Conservation (phyloP, 768 basidiomycete species). For the Pleurotus tuoliensis region DNA sequence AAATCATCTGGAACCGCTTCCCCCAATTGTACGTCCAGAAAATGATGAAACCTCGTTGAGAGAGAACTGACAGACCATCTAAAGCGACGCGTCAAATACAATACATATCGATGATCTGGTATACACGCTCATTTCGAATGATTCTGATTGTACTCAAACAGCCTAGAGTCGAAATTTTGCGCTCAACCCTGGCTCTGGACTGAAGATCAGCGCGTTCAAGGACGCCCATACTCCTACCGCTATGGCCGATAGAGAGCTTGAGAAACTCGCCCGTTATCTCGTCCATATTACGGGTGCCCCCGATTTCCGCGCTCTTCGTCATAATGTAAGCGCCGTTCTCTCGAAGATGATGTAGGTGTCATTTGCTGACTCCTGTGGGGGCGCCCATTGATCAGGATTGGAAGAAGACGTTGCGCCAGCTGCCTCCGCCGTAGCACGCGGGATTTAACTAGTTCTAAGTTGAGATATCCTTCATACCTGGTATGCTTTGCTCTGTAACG, state of each 20-base stretch:
- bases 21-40: slow-evolving; percentile 59
- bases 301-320: slow-evolving; percentile 63
- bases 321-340: slow-evolving; percentile 47
- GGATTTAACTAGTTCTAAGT: too few species aligned
- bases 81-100: slow-evolving; percentile 65
- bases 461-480: too few species aligned
- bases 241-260: slow-evolving; percentile 65
- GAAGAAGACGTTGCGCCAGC: slow-evolving; percentile 42
- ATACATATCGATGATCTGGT: slow-evolving; percentile 88
- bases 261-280: slow-evolving; percentile 62
- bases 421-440: slow-evolving; percentile 19
- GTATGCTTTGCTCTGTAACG: too few species aligned
- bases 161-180: slow-evolving; percentile 79
- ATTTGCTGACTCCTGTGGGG: background rate
- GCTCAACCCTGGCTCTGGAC: slow-evolving; percentile 76
- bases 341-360: background rate
- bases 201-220: slow-evolving; percentile 82
- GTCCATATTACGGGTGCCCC: slow-evolving; percentile 52
- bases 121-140: slow-evolving; percentile 13
- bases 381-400: slow-evolving; percentile 34
- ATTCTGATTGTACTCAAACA: slow-evolving; percentile 2
- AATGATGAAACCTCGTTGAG: background rate
- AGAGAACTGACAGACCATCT: background rate
- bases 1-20: slow-evolving; percentile 86
- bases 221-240: slow-evolving; percentile 65